Evolutionary conservation across 2,329 filamentous ascomycete species (phyloP).

Genomic region (Paracorniculantispora psalliotae): DNA sequence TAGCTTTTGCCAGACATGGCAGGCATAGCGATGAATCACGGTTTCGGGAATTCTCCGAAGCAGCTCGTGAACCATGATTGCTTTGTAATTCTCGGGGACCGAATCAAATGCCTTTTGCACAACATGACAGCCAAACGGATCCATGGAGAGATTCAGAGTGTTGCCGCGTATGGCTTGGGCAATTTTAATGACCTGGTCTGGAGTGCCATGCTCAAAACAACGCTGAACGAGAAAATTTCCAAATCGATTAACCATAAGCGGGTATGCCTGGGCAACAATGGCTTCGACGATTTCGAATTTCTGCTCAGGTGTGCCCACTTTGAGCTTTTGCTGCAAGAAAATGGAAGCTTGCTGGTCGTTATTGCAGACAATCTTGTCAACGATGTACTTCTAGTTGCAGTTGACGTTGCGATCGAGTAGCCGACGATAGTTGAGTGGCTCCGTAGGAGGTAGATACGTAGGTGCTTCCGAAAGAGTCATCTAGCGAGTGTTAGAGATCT

Average conservation of each 20-base stretch:
- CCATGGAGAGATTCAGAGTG: constrained; percentile 92
- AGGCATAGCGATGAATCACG: constrained; percentile 96
- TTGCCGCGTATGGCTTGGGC: constrained; percentile 91
- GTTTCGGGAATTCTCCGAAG: constrained; percentile 94
- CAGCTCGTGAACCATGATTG: constrained; percentile 97
- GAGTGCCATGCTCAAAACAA: constrained; percentile 96
- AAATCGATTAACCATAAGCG: constrained; percentile 96
- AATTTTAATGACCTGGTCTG: constrained; percentile 91
- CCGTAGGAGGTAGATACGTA: constrained; percentile 79
- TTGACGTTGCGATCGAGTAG: constrained; percentile 92
- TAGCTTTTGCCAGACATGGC: constrained; percentile 98
- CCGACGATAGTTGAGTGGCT: constrained; percentile 93
- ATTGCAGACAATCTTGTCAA: constrained; percentile 98
- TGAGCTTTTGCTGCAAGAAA: constrained; percentile 97
- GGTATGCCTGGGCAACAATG: constrained; percentile 91
- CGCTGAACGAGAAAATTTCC: constrained; percentile 98
- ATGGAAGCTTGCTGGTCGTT: constrained; percentile 99
- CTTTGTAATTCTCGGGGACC: constrained; percentile 95
- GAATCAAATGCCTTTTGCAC: constrained; percentile 98
- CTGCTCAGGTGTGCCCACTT: constrained; percentile 89
- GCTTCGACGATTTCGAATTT: constrained; percentile 97
- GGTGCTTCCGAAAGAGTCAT: constrained; percentile 51
- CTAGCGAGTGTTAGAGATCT: constrained; percentile 29
- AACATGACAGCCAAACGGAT: constrained; percentile 96
- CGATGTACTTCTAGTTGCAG: constrained; percentile 99